Evolutionary conservation across 2,329 filamentous ascomycete species (phyloP).

Genomic region (Lachnellula subtilissima): DNA sequence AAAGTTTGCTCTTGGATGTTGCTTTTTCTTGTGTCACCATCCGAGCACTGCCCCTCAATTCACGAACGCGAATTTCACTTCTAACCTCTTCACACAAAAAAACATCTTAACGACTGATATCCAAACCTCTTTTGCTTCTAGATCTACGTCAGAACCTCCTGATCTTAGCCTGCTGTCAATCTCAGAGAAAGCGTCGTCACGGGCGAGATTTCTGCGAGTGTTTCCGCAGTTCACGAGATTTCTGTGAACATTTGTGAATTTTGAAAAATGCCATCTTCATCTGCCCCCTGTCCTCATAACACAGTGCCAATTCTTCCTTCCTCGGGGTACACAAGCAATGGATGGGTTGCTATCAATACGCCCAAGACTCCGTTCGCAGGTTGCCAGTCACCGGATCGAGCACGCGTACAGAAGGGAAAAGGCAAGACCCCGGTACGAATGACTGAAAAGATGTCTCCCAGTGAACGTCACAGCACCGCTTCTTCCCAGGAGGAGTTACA

Average conservation of each 20-base stretch:
- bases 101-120: not conserved
- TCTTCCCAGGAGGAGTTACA: not conserved
- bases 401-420: not conserved
- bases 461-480: not conserved
- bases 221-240: not conserved
- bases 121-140: not conserved
- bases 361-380: not conserved
- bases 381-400: not conserved
- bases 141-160: not conserved
- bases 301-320: not conserved
- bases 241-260: not conserved
- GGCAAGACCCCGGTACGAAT: not conserved
- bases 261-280: not conserved
- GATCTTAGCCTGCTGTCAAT: not conserved
- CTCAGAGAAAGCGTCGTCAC: not conserved
- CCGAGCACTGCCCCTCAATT: not conserved
- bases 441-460: not conserved
- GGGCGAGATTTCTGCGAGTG: not conserved
- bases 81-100: not conserved
- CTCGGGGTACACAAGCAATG: not conserved
- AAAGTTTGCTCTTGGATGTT: not conserved
- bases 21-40: not conserved
- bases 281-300: not conserved
- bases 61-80: not conserved
- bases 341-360: not conserved